Conservation (phyloP, 2,329 filamentous ascomycete genomes). For the Aspergillus neoniger region DNA sequence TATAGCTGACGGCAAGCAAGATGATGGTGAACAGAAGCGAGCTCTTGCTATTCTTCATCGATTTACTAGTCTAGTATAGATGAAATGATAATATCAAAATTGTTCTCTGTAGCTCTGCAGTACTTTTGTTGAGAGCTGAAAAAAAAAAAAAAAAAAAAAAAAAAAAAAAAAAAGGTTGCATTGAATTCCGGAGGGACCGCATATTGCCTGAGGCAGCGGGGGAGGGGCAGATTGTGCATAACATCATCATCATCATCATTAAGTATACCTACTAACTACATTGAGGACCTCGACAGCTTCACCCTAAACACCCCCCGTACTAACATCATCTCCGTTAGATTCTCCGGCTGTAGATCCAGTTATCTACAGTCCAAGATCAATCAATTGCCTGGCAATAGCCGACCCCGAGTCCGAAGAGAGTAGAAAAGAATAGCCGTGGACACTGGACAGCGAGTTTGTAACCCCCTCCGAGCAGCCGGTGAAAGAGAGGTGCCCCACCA, state of each 20-base stretch:
- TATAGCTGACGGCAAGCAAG: neutral
- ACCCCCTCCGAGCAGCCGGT: constrained; percentile 16
- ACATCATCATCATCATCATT: neutral
- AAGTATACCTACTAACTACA: too few relatives aligned
- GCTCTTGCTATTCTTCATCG: too few relatives aligned
- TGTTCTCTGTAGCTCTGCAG: neutral
- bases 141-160: too few relatives aligned
- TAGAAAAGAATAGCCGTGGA: neutral
- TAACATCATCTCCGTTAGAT: too few relatives aligned
- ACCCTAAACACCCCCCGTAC: too few relatives aligned
- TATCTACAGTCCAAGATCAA: neutral
- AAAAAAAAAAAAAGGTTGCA: neutral
- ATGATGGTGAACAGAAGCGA: too few relatives aligned
- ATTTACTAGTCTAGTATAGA: too few relatives aligned
- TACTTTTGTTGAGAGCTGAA: neutral
- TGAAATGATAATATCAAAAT: neutral
- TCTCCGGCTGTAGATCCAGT: too few relatives aligned
- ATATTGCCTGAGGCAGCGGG: constrained; percentile 5
- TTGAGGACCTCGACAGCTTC: too few relatives aligned
- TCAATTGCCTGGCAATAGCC: neutral
- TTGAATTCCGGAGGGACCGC: constrained; percentile 13
- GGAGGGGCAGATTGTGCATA: constrained; percentile 2
- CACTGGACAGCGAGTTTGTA: neutral
- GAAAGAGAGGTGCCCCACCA: constrained; percentile 27
- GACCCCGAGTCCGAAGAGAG: neutral